phyloP scores from a whole-genome alignment of 2,329 filamentous ascomycete species.

The Helotiales sp. region DNA sequence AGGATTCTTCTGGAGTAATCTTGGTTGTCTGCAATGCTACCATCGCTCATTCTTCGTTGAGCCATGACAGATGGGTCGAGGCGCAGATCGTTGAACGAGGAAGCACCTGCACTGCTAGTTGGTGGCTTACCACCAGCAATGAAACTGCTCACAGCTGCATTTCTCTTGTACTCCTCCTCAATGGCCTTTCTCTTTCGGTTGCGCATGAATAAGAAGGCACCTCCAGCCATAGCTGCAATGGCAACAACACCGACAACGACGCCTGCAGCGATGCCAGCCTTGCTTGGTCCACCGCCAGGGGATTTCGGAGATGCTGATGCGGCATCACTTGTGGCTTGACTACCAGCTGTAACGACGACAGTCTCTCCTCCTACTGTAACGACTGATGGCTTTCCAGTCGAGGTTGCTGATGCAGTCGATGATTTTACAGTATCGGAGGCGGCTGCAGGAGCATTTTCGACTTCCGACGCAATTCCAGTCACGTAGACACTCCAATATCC shows the following conservation, averaged over 20 bases:
- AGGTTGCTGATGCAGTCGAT: conserved; percentile 26
- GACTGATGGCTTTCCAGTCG: conserved; percentile 33
- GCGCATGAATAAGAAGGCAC: conserved; percentile 74
- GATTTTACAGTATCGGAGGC: conserved; percentile 18
- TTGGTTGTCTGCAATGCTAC: conserved; percentile 95
- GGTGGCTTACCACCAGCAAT: conserved; percentile 68
- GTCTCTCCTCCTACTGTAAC: conserved; percentile 41
- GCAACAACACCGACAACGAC: conserved; percentile 83
- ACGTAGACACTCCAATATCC: conserved; percentile 38
- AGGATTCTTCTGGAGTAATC: conserved; percentile 96
- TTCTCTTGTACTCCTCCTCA: conserved; percentile 83
- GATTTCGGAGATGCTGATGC: conserved; percentile 18
- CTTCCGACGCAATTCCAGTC: conserved; percentile 31
- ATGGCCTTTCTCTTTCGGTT: conserved; percentile 76
- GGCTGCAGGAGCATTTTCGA: conserved; percentile 25
- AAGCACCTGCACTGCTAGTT: conserved; percentile 60
- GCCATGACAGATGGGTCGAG: conserved; percentile 84
- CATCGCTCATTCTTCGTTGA: conserved; percentile 84
- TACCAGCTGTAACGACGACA: conserved; percentile 39
- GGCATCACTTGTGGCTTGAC: conserved; percentile 14
- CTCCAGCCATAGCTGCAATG: conserved; percentile 68
- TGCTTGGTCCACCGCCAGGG: conserved; percentile 43
- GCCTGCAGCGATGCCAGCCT: conserved; percentile 84
- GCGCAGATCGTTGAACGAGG: conserved; percentile 78
- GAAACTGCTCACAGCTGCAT: conserved; percentile 79